phyloP scores from a whole-genome alignment of 164 flowering plant species.

The Stephania yunnanensis region DNA sequence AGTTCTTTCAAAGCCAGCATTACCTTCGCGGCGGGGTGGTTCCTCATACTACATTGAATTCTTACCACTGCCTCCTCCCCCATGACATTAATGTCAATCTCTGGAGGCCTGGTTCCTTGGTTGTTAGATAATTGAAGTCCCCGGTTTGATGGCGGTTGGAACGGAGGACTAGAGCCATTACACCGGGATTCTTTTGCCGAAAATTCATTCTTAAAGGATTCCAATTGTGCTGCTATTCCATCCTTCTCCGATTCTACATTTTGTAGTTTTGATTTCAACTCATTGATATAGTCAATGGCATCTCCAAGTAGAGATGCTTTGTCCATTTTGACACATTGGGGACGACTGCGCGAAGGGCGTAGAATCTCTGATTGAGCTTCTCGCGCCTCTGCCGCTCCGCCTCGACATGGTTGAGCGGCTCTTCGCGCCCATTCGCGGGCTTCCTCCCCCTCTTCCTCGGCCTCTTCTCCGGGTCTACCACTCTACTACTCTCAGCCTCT shows the following conservation, averaged over 20 bases:
- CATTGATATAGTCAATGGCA: constrained; percentile 79
- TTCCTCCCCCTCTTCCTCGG: constrained; percentile 86
- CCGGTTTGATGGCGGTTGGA: constrained; percentile 16
- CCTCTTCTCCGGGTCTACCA: constrained; percentile 57
- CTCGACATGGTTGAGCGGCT: constrained; percentile 89
- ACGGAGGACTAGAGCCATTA: constrained; percentile 7
- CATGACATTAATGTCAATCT: constrained; percentile 72
- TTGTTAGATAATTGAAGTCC: constrained; percentile 25
- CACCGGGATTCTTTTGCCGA: constrained; percentile 21
- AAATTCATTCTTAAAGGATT: constrained; percentile 45
- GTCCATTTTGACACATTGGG: constrained; percentile 98
- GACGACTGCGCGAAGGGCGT: constrained; percentile 82
- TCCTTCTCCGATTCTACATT: constrained; percentile 49
- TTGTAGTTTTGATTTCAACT: constrained; percentile 56
- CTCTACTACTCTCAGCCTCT: constrained; percentile 60
- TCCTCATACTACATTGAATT: constrained; percentile 56
- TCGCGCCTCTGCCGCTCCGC: constrained; percentile 93
- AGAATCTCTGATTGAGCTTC: constrained; percentile 90
- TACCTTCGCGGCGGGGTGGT: constrained; percentile 77
- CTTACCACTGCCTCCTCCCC: constrained; percentile 83
- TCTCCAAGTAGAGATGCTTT: constrained; percentile 91
- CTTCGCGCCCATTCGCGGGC: constrained; percentile 92
- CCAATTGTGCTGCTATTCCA: constrained; percentile 40
- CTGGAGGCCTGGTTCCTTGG: constrained; percentile 27
- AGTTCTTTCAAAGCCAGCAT: constrained; percentile 78